Conservation (phyloP, 2,329 filamentous ascomycete species). For the Akanthomyces muscarius region DNA sequence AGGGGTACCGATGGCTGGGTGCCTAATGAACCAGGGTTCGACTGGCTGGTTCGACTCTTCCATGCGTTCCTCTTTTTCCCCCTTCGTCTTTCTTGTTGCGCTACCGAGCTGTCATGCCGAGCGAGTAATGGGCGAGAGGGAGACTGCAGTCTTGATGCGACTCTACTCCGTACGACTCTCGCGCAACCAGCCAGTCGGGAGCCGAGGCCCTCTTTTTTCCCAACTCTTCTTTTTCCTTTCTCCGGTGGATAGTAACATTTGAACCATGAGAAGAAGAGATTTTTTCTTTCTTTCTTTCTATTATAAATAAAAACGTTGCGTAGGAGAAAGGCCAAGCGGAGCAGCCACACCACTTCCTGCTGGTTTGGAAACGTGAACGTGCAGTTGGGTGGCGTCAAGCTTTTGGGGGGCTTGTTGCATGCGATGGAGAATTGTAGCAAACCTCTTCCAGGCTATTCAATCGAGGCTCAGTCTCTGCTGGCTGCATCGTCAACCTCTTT, state of each 20-base stretch:
- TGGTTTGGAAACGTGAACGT: too few species aligned
- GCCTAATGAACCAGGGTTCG: neutral
- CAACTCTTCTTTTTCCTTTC: too few species aligned
- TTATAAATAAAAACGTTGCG: too few species aligned
- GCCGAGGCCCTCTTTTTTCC: neutral
- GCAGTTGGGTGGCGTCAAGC: conserved; percentile 2
- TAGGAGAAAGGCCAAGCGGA: neutral
- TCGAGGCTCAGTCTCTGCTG: too few species aligned
- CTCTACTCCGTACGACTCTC: neutral
- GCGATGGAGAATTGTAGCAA: neutral
- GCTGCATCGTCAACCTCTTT: too few species aligned
- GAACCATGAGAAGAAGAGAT: too few species aligned
- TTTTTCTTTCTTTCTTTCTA: neutral
- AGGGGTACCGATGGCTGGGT: neutral
- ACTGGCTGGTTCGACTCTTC: too few species aligned
- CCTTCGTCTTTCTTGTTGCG: neutral
- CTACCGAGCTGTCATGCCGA: neutral
- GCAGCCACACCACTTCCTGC: too few species aligned
- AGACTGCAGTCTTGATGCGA: neutral
- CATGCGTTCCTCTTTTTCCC: neutral
- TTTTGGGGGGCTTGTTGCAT: neutral
- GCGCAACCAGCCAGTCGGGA: neutral
- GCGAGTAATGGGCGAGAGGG: neutral
- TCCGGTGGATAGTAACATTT: too few species aligned
- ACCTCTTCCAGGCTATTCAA: too few species aligned